These are phyloP conservation scores for Clarireedia paspali DNA, from an alignment of 2,329 filamentous ascomycete genomes.

Conservation along the genomic window DNA sequence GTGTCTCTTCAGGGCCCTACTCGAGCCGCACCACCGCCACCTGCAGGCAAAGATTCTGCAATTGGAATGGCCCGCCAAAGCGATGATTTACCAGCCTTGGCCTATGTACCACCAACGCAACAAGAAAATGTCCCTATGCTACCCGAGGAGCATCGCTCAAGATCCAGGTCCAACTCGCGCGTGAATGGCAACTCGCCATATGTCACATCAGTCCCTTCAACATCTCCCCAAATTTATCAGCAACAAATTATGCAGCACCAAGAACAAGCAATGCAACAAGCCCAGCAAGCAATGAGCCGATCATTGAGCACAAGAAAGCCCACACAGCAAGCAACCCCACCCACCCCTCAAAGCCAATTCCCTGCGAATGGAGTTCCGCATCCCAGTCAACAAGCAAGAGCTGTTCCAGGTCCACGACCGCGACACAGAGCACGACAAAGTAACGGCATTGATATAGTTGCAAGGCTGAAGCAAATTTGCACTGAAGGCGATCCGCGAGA, in stretches of 20 bases:
- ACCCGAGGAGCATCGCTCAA: slow-evolving; percentile 58
- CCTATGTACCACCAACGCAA: slow-evolving; percentile 26
- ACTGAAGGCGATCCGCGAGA: slow-evolving; percentile 82
- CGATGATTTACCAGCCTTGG: slow-evolving; percentile 42
- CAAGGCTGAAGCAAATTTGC: slow-evolving; percentile 81
- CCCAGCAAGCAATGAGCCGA: slow-evolving; percentile 26
- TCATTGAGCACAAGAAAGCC: slow-evolving; percentile 31
- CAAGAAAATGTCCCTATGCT: slow-evolving; percentile 38
- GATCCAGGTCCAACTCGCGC: slow-evolving; percentile 63
- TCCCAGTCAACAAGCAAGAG: slow-evolving; percentile 26
- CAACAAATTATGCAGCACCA: slow-evolving; percentile 69
- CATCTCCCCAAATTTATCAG: slow-evolving; percentile 40
- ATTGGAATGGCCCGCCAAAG: slow-evolving; percentile 52
- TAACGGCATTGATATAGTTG: slow-evolving; percentile 72
- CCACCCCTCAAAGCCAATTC: slow-evolving; percentile 45
- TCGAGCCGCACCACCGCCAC: slow-evolving; percentile 49
- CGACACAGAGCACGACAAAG: slow-evolving; percentile 74
- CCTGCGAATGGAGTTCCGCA: slow-evolving; percentile 32
- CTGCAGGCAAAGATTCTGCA: slow-evolving; percentile 53
- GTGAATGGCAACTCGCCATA: slow-evolving; percentile 41
- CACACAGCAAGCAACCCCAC: slow-evolving; percentile 37
- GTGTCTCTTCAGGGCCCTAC: slow-evolving; percentile 60
- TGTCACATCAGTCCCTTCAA: slow-evolving; percentile 18
- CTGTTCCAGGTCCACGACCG: slow-evolving; percentile 54
- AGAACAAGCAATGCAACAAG: slow-evolving; percentile 63